Evolutionary conservation across 306 rosid species (phyloP).

Genomic region (Datisca glomerata): DNA sequence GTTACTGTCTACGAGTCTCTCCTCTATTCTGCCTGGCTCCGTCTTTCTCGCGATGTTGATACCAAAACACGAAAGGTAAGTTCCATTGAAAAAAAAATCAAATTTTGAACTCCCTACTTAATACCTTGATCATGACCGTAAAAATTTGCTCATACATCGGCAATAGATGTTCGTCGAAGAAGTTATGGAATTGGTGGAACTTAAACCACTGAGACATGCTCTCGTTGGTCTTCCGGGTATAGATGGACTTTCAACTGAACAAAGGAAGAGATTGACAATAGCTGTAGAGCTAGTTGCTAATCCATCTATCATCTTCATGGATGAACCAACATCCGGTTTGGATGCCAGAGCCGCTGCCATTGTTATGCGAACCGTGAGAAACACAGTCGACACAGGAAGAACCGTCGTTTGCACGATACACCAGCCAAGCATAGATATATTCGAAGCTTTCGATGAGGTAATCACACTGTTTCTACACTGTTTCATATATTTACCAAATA

Average conservation of each 20-base stretch:
- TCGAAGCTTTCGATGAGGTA: slow-evolving; percentile 42
- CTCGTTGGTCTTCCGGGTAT: slow-evolving; percentile 36
- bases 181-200: slow-evolving; percentile 34
- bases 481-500: no score
- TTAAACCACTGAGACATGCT: slow-evolving; percentile 25
- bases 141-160: no score
- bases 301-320: slow-evolving; percentile 43
- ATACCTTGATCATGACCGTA: no score
- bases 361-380: slow-evolving; percentile 40
- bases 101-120: no score
- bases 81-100: no score
- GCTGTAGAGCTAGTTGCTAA: slow-evolving; percentile 39
- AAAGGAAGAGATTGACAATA: slow-evolving; percentile 35
- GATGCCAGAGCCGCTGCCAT: slow-evolving; percentile 47
- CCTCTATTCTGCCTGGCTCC: slow-evolving; percentile 55
- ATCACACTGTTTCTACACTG: not conserved
- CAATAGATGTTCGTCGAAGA: slow-evolving; percentile 34
- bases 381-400: slow-evolving; percentile 37
- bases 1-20: slow-evolving; percentile 59
- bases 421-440: slow-evolving; percentile 39
- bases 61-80: slow-evolving; percentile 33
- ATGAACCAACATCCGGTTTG: slow-evolving; percentile 40
- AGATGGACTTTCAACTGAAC: slow-evolving; percentile 39
- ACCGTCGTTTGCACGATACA: slow-evolving; percentile 42
- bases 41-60: slow-evolving; percentile 33